Percentiles rank a stretch among this genome's conserved stretches.
phyloP scores from a whole-genome alignment of 306 rosid species.

The Casuarina cunninghamiana region DNA sequence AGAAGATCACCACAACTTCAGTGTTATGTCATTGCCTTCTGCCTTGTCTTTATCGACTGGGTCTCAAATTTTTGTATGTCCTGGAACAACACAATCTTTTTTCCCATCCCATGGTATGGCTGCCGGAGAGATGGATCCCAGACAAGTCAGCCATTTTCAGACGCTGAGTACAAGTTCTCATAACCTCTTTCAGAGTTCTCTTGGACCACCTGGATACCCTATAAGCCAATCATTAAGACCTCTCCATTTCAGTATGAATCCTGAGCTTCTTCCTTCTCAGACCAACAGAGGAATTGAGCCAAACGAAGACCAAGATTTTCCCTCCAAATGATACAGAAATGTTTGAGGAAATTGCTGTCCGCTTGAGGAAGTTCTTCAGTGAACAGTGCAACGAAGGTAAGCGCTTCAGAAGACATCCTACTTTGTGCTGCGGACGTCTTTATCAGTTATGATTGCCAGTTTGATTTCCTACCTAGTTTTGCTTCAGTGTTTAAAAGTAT shows the following conservation, averaged over 20 bases:
- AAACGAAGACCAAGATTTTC: constrained; percentile 40
- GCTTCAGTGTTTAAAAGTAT: not conserved
- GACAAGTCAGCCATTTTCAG: constrained; percentile 56
- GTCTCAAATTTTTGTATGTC: constrained; percentile 47
- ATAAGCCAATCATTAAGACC: constrained; percentile 43
- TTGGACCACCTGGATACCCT: constrained; percentile 31
- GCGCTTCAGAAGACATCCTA: constrained; percentile 19
- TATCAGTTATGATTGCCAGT: constrained; percentile 2
- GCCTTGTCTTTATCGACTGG: constrained; percentile 62
- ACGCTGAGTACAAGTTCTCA: constrained; percentile 35
- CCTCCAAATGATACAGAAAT: constrained; percentile 39
- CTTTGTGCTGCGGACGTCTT: constrained; percentile 23
- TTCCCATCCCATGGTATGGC: constrained; percentile 30
- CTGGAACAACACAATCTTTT: constrained; percentile 46
- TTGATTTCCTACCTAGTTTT: constrained; percentile 6
- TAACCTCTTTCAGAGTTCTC: constrained; percentile 25
- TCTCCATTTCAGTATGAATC: constrained; percentile 51
- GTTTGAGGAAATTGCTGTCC: constrained; percentile 1
- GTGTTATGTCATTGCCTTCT: constrained; percentile 54
- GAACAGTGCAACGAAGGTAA: not conserved
- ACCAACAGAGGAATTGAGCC: constrained; percentile 39
- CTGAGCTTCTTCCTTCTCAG: constrained; percentile 37
- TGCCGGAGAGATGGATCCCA: constrained; percentile 44
- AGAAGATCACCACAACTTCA: constrained; percentile 46
- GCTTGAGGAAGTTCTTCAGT: not conserved